A percentile compares a stretch with the other conserved stretches of the same genome.
phyloP scores from a whole-genome alignment of 2,329 filamentous ascomycete genomes.

The Cadophora luteo-olivacea region DNA sequence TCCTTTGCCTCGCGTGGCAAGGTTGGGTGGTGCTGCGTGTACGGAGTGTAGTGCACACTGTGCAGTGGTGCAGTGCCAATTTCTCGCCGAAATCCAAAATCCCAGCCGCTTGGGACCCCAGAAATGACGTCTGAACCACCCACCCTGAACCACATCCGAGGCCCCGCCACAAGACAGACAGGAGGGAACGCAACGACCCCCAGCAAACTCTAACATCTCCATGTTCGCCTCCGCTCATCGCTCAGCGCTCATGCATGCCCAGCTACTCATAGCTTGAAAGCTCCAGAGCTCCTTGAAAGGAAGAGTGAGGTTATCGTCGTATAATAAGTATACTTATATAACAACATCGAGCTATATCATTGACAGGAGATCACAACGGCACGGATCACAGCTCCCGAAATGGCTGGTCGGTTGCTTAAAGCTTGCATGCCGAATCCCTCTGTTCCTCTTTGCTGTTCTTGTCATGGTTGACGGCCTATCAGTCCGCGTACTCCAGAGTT shows the following conservation, averaged over 20 bases:
- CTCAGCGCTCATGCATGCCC: background rate
- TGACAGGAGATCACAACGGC: background rate
- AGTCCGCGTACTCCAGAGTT: conserved; percentile 14
- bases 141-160: conserved; percentile 12
- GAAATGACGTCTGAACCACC: conserved; percentile 12
- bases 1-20: background rate
- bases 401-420: conserved; percentile 3
- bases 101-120: conserved; percentile 8
- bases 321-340: too few species aligned
- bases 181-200: background rate
- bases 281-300: background rate
- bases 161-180: background rate
- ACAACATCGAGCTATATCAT: background rate
- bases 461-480: conserved; percentile 18
- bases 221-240: background rate
- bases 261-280: background rate
- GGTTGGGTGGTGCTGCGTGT: background rate
- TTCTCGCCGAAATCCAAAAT: conserved; percentile 4
- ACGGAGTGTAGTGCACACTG: too few species aligned
- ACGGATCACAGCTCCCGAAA: conserved; percentile 2
- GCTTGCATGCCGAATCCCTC: background rate
- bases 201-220: conserved; percentile 10
- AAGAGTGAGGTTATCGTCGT: background rate
- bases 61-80: background rate
- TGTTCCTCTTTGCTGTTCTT: background rate